Percentiles rank a stretch among this genome's conserved stretches.
phyloP scores from a whole-genome alignment of 208 protist species.

The Angomonas ambiguus region DNA sequence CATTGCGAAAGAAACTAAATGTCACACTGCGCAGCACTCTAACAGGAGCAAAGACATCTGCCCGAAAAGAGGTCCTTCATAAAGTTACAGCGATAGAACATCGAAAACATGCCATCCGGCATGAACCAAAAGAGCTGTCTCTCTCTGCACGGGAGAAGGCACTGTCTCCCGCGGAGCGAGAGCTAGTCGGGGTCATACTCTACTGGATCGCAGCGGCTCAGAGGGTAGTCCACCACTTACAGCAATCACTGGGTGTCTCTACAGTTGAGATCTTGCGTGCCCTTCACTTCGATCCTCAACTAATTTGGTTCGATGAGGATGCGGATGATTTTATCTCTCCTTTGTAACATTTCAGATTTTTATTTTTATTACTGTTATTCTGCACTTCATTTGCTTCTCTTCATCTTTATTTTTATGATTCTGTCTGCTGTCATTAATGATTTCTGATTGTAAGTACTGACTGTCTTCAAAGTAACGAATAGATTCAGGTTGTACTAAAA shows the following conservation, averaged over 20 bases:
- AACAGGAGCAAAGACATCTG: too few species aligned
- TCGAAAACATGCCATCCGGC: too few species aligned
- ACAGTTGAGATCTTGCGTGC: not conserved
- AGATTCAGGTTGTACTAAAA: not conserved
- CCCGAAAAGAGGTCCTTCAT: too few species aligned
- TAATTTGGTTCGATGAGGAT: not conserved
- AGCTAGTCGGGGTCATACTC: not conserved
- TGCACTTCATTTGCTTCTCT: not conserved
- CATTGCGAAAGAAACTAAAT: not conserved
- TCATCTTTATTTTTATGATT: not conserved
- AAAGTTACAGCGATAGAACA: too few species aligned
- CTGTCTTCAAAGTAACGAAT: too few species aligned
- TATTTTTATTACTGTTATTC: not conserved
- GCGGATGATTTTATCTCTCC: not conserved
- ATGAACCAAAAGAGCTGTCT: not conserved
- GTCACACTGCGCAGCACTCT: too few species aligned
- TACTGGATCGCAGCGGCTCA: slow-evolving; percentile 18
- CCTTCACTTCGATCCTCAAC: not conserved
- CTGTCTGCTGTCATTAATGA: too few species aligned
- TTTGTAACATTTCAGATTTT: not conserved
- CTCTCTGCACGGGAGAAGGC: not conserved
- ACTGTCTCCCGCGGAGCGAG: not conserved
- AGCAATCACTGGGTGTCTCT: not conserved
- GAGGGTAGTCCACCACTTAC: not conserved
- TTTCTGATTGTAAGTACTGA: too few species aligned